Base-by-base conservation (phyloP, 2,329 filamentous ascomycete species). In the Dothideomycetes sp. region DNA sequence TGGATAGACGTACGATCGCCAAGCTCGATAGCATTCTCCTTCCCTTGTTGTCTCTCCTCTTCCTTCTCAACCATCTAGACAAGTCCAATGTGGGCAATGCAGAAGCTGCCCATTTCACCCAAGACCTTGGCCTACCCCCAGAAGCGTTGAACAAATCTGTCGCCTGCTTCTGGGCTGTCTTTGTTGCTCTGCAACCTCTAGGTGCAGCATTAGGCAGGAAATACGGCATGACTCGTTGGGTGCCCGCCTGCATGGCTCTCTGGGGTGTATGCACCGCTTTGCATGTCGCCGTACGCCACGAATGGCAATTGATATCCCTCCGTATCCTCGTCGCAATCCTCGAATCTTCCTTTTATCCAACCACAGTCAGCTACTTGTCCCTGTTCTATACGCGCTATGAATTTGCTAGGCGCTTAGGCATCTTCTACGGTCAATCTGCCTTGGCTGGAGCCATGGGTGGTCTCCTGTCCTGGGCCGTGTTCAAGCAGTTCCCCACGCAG, bases 311-410 rank as follows among this genome's bases (percentile, higher is more conserved):
- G 36, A 66, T 66, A 27, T 46, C 57, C 16, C 44, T 72, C 43
- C 51, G 69, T 24, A 61, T 65, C 14, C 42, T 64, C 3, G 68
- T 72, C 31, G 69, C 67, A 0, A 59, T 56, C 19, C 52, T 72
- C 16, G 68, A 72, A 60, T 69, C 72, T 36, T 73, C 73, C 3
- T 76, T 78, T 49, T 77, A 77, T 46, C 71, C 73, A 3, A 72
- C 72, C 1, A 69, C 70, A 2, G 70, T 76, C 12, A 65, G 66
- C n/a, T 77, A 77, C 46, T 62, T 77, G 19, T 71, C 70, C 14
- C 58, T 72, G 37, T 77, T 75, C 52, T 77, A 77, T 48, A 72
- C 70, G 4, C 65, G 69, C 33, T 75, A 66, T 53, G 72, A 76
- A 46, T 73, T 77, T 43, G 73, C 64, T 3, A 61, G 63, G 12